A percentile compares a stretch with the other conserved stretches of the same genome.
Conservation (phyloP, 441 rosid genomes). For the Flueggea neowawraea region DNA sequence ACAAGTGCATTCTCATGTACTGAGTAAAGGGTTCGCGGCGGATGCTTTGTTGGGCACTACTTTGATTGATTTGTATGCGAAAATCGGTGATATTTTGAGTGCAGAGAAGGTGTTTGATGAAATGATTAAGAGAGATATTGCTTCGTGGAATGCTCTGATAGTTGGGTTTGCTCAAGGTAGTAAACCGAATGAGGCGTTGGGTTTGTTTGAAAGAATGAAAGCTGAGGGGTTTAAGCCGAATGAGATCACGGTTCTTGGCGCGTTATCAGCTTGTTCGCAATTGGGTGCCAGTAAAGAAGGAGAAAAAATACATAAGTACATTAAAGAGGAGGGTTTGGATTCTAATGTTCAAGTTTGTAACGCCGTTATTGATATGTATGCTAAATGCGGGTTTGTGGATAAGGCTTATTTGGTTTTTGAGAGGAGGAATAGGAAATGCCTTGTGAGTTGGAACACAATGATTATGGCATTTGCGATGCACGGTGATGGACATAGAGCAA, state of each 20-base stretch:
- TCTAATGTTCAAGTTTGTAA: conserved; percentile 51
- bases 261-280: conserved; percentile 72
- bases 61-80: conserved; percentile 62
- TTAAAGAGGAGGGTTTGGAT: conserved; percentile 47
- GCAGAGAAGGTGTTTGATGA: conserved; percentile 73
- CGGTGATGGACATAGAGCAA: conserved; percentile 62
- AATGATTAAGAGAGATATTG: conserved; percentile 61
- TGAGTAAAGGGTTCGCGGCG: conserved; percentile 49
- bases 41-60: conserved; percentile 79
- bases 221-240: conserved; percentile 46
- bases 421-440: conserved; percentile 35
- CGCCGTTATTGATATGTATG: conserved; percentile 74
- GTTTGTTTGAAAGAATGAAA: conserved; percentile 57
- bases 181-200: conserved; percentile 55
- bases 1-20: conserved; percentile 57
- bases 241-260: conserved; percentile 72
- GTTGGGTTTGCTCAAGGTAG: conserved; percentile 70
- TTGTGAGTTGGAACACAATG: conserved; percentile 91
- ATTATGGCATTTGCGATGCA: conserved; percentile 81
- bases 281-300: conserved; percentile 71
- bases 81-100: conserved; percentile 43
- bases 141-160: conserved; percentile 86
- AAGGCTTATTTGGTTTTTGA: conserved; percentile 55
- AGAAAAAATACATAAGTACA: conserved; percentile 41
- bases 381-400: conserved; percentile 69